These are phyloP conservation scores for Mycena albidolilacea DNA, from an alignment of 768 basidiomycete genomes.

Conservation along the genomic window DNA sequence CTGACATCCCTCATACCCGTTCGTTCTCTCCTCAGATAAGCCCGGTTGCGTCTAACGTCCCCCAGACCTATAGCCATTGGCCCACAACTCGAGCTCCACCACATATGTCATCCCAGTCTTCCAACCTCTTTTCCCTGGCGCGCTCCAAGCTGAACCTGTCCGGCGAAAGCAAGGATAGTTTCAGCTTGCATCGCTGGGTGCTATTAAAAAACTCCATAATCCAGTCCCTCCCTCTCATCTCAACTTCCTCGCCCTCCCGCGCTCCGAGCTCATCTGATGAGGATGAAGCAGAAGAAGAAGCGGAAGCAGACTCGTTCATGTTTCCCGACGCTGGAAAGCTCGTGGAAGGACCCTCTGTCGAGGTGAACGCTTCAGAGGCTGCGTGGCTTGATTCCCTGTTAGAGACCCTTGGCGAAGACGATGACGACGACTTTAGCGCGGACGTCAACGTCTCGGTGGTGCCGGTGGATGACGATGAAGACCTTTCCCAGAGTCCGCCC, in stretches of 20 bases:
- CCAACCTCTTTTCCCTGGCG: slow-evolving; percentile 73
- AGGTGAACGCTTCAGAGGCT: slow-evolving; percentile 71
- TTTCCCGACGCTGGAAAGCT: slow-evolving; percentile 83
- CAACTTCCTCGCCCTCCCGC: slow-evolving; percentile 49
- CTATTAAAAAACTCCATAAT: slow-evolving; percentile 88
- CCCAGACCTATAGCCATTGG: slow-evolving; percentile 28
- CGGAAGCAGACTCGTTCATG: slow-evolving; percentile 80
- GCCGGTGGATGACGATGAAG: slow-evolving; percentile 75
- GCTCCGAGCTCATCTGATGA: slow-evolving; percentile 53
- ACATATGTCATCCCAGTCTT: slow-evolving; percentile 65
- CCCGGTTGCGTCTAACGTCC: slow-evolving; percentile 39
- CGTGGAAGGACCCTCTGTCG: slow-evolving; percentile 53
- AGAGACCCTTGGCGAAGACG: slow-evolving; percentile 80
- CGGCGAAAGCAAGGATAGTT: slow-evolving; percentile 72
- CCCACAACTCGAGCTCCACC: slow-evolving; percentile 43
- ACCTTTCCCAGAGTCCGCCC: slow-evolving; percentile 72
- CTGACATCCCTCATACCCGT: slow-evolving; percentile 48
- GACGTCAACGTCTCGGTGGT: slow-evolving; percentile 63
- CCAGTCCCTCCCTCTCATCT: slow-evolving; percentile 62
- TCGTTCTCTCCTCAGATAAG: slow-evolving; percentile 38
- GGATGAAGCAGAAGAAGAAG: slow-evolving; percentile 68
- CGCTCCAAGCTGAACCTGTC: slow-evolving; percentile 82
- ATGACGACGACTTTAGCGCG: slow-evolving; percentile 68
- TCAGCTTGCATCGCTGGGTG: slow-evolving; percentile 90
- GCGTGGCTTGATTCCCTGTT: slow-evolving; percentile 88